phyloP scores from a whole-genome alignment of 768 basidiomycete species.

The Hypholoma sublateritium region DNA sequence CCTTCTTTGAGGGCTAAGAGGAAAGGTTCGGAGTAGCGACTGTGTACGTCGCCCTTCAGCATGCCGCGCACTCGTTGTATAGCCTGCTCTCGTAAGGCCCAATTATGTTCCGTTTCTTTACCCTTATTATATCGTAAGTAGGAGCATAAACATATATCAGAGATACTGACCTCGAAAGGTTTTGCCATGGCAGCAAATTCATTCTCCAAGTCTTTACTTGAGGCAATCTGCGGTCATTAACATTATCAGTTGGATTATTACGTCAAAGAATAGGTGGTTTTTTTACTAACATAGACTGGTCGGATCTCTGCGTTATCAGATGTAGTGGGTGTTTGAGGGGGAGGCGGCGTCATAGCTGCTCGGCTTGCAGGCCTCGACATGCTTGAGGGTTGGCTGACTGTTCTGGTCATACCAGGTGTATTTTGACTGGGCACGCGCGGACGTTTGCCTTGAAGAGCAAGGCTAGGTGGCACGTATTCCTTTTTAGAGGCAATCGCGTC shows the following conservation, averaged over 20 bases:
- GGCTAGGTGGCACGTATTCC: slow-evolving; percentile 76
- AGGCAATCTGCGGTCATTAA: slow-evolving; percentile 64
- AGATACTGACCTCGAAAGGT: slow-evolving; percentile 68
- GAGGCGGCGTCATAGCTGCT: slow-evolving; percentile 46
- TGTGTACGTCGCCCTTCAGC: slow-evolving; percentile 82
- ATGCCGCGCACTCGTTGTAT: slow-evolving; percentile 83
- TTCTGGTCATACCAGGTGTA: slow-evolving; percentile 36
- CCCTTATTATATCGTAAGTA: slow-evolving; percentile 48
- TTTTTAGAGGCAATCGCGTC: slow-evolving; percentile 43
- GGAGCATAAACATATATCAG: not conserved
- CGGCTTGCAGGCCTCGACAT: slow-evolving; percentile 61
- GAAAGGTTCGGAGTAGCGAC: slow-evolving; percentile 74
- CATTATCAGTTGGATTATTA: not conserved
- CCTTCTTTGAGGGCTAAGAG: slow-evolving; percentile 70
- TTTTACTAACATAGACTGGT: slow-evolving; percentile 64
- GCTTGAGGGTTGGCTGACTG: slow-evolving; percentile 49
- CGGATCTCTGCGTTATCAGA: slow-evolving; percentile 50
- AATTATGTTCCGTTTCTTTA: slow-evolving; percentile 97
- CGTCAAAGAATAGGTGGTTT: too few relatives aligned
- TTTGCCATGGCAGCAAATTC: slow-evolving; percentile 82
- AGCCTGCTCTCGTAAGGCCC: slow-evolving; percentile 78
- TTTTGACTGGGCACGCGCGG: slow-evolving; percentile 37
- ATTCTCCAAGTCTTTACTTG: slow-evolving; percentile 77
- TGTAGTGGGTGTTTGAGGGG: slow-evolving; percentile 35
- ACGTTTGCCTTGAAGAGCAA: slow-evolving; percentile 56